Percentiles rank a stretch among this genome's conserved stretches.
phyloP scores from a whole-genome alignment of 2,329 filamentous ascomycete species.

The Cladophialophora immunda region DNA sequence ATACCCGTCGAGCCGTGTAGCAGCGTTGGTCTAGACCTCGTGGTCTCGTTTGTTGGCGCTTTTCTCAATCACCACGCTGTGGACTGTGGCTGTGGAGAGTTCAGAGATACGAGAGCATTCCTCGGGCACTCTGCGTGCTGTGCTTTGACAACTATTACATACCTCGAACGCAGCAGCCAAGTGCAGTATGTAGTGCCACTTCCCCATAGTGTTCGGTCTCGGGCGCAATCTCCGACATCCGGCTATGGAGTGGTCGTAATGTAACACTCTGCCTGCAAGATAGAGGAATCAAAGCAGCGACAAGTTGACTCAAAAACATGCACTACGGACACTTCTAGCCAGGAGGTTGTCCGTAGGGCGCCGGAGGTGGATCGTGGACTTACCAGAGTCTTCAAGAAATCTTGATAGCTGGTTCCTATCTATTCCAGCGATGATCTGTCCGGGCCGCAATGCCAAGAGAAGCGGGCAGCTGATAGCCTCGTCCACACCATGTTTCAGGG shows the following conservation, averaged over 20 bases:
- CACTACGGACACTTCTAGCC: background rate
- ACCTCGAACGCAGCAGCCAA: background rate
- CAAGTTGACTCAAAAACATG: background rate
- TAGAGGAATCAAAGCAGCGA: background rate
- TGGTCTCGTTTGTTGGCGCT: background rate
- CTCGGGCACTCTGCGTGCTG: background rate
- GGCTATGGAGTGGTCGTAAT: background rate
- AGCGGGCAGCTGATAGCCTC: background rate
- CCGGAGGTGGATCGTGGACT: background rate
- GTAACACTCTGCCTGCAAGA: background rate
- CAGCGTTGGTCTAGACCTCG: background rate
- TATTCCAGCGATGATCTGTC: background rate
- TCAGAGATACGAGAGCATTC: background rate
- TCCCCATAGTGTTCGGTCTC: background rate
- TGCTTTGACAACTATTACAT: background rate
- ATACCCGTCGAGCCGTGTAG: background rate
- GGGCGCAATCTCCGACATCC: background rate
- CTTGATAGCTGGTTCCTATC: background rate
- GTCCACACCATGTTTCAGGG: background rate
- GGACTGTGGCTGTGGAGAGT: background rate
- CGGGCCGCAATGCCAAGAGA: background rate
- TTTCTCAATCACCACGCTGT: background rate
- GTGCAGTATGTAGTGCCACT: background rate
- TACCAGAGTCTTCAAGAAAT: background rate
- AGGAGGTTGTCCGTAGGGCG: background rate